phyloP scores from a whole-genome alignment of 148 eudicot species.

The Chenopodium quinoa region DNA sequence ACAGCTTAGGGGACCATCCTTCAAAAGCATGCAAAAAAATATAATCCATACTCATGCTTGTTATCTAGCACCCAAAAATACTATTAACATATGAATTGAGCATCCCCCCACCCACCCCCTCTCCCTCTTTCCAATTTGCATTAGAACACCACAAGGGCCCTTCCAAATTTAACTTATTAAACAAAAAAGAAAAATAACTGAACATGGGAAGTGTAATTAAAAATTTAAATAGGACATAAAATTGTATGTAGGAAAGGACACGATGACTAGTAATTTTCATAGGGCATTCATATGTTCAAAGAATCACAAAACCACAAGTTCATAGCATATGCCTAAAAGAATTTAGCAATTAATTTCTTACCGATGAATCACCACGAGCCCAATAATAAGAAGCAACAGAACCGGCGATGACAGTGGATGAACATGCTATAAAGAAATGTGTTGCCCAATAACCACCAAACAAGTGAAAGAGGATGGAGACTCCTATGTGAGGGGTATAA shows the following conservation, averaged over 20 bases:
- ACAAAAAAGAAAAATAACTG: not conserved
- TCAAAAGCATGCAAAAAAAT: too few relatives aligned
- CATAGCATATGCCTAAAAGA: not conserved
- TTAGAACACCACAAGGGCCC: too few relatives aligned
- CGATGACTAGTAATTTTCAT: not conserved
- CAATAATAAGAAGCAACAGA: slow-evolving; percentile 99
- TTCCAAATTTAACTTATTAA: too few relatives aligned
- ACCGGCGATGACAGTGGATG: slow-evolving; percentile 91
- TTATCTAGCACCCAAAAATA: not conserved
- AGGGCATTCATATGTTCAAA: not conserved
- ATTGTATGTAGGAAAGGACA: not conserved
- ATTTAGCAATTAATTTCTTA: slow-evolving; percentile 27
- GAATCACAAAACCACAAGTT: not conserved
- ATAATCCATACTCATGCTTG: too few relatives aligned
- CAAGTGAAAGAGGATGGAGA: slow-evolving; percentile 81
- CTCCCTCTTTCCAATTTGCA: too few relatives aligned
- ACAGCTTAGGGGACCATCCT: not conserved
- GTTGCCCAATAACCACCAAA: slow-evolving; percentile 97
- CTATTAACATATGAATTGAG: too few relatives aligned
- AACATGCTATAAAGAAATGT: slow-evolving; percentile 72
- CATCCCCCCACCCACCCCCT: too few relatives aligned
- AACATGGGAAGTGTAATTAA: not conserved
- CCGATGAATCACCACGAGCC: slow-evolving; percentile 83
- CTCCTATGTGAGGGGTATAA: slow-evolving; percentile 82
- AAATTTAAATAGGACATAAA: not conserved